Conservation (phyloP, 345 rosid genomes). For the Luvunga scandens region DNA sequence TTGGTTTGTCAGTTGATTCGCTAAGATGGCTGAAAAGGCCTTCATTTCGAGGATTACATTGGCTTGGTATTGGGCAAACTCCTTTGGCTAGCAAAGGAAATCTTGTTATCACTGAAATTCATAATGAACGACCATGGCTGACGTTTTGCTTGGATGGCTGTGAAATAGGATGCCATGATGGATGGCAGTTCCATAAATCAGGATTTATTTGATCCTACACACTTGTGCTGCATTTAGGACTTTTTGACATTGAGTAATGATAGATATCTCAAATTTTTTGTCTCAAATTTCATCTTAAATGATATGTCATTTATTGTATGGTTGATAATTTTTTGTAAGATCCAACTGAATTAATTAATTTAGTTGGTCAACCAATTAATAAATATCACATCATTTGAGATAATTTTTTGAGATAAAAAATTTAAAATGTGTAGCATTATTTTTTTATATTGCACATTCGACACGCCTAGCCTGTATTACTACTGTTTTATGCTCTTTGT, state of each 20-base stretch:
- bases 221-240: not conserved
- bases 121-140: conserved; percentile 51
- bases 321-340: no score
- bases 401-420: no score
- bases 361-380: rapidly evolving
- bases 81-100: conserved; percentile 29
- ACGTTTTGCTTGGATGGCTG: conserved; percentile 62
- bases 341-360: no score
- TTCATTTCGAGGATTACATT: conserved; percentile 47
- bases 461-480: no score
- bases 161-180: conserved; percentile 67
- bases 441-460: no score
- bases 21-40: conserved; percentile 41
- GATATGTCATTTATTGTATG: no score
- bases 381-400: no score
- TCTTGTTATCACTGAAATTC: conserved; percentile 20
- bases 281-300: no score
- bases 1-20: conserved; percentile 37
- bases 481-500: no score
- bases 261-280: no score
- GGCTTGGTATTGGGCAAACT: conserved; percentile 55
- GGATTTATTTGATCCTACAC: conserved; percentile 5
- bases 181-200: conserved; percentile 57
- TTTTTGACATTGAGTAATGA: no score
- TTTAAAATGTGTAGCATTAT: no score